Conservation (phyloP, 495 filamentous ascomycete species). For the Aspergillus sclerotiicarbonarius region DNA sequence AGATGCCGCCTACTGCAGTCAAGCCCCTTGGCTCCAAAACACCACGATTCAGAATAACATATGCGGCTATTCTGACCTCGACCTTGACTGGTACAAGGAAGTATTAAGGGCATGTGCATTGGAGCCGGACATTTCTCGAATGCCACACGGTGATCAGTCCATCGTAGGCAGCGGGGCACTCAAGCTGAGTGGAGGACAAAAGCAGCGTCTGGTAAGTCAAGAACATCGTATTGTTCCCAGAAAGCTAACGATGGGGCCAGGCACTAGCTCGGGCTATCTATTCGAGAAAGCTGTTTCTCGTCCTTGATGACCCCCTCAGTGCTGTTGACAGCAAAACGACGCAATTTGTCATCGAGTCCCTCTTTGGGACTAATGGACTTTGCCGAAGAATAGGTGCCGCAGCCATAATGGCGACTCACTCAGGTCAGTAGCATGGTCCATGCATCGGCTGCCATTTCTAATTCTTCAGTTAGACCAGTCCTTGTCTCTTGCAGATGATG, state of each 20-base stretch:
- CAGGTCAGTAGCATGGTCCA: background rate
- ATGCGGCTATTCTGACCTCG: background rate
- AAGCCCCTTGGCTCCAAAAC: slow-evolving; percentile 1
- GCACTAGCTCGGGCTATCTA: background rate
- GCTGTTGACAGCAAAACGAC: background rate
- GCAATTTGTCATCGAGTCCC: background rate
- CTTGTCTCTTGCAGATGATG: background rate
- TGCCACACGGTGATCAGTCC: background rate
- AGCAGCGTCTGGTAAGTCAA: slow-evolving; percentile 1
- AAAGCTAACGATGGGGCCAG: too few species aligned
- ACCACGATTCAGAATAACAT: background rate
- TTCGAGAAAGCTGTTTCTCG: background rate
- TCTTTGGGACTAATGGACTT: background rate
- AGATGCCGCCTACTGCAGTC: background rate
- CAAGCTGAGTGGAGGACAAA: background rate
- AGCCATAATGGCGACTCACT: background rate
- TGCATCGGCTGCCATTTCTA: background rate
- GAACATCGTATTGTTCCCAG: too few species aligned
- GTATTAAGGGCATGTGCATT: background rate
- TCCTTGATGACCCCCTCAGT: background rate
- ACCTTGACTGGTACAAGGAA: background rate
- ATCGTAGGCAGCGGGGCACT: background rate
- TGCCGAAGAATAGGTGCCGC: background rate
- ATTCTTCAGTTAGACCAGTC: background rate
- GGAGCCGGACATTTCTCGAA: background rate